Base-by-base conservation (phyloP, 805 yeast species). In the Starmerella cellae region DNA sequence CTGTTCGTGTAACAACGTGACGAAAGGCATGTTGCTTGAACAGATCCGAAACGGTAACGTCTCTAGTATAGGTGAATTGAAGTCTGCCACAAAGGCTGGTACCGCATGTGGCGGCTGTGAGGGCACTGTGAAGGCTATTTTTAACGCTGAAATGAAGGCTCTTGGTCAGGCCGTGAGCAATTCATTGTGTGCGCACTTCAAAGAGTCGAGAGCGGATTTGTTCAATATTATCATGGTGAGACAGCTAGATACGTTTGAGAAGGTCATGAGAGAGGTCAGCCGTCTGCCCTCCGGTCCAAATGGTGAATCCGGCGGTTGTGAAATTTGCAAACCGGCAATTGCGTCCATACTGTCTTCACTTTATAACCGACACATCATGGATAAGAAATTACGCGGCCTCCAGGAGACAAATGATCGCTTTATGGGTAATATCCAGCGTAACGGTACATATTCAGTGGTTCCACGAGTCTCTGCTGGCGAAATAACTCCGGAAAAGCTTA, bases 31-130 rank as follows among this genome's bases (percentile, higher is more conserved):
- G 9, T 40, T 62, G 9, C 55, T 55, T 8, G 59, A 56, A 16
- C 55, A 56, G 24, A 53, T 62, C n/a, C 48, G 54, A 20, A 53
- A 52, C 42, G 66, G 51, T 9, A 31, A 21, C 56, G 55, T 60
- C 29, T 46, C 46, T 1, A 55, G 62, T 16, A 37, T 62, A 16
- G 60, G 60, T 10, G 63, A 60, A 27, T 47, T 62, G 38, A 61
- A 61, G 49, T 55, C 59, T 23, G 48, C 55, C 35, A 61, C 66
- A 5, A 62, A 62, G 41, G 66, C 67, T 3, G 67, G 61, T 19
- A 60, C 66, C 18, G 63, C 66, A 1, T 62, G 67, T 42, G 66
- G 67, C 38, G 67, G 66, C 8, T 62, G 67, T 49, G 62, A 60
- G 34, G 61, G 63, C 6, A 60, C 63, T 1, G 58, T 62, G 46